These are phyloP conservation scores for Monosporozyma aquatica DNA, from an alignment of 805 yeast species.

Conservation along the genomic window DNA sequence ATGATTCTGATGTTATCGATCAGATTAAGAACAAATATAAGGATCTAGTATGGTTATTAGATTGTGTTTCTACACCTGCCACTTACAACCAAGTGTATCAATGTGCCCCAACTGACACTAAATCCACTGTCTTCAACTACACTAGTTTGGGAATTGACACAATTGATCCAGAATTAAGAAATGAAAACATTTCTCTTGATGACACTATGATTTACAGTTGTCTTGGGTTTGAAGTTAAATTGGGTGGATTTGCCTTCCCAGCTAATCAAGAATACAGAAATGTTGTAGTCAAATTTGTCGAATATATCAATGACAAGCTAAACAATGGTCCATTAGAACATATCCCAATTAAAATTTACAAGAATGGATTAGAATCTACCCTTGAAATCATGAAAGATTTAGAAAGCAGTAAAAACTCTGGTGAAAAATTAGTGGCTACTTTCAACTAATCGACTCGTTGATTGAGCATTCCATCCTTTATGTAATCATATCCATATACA, in stretches of 20 bases:
- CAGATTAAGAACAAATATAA: constrained; percentile 31
- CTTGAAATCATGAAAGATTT: constrained; percentile 17
- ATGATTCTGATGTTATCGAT: constrained; percentile 35
- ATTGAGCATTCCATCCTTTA: too few species aligned
- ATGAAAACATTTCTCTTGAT: constrained; percentile 25
- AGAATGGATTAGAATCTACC: constrained; percentile 21
- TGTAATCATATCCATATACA: too few species aligned
- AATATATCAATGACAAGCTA: constrained; percentile 14
- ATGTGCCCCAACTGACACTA: constrained; percentile 26
- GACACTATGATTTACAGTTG: constrained; percentile 32
- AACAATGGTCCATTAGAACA: constrained; percentile 22
- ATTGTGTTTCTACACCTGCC: constrained; percentile 23
- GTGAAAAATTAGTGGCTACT: constrained; percentile 21
- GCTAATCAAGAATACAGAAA: constrained; percentile 16
- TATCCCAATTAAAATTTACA: constrained; percentile 24
- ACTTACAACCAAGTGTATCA: constrained; percentile 28
- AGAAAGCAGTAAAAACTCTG: constrained; percentile 19
- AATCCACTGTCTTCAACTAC: constrained; percentile 30
- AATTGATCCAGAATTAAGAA: constrained; percentile 22
- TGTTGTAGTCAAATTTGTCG: constrained; percentile 21
- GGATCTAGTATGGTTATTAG: constrained; percentile 24
- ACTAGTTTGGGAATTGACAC: constrained; percentile 12
- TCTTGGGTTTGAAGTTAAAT: constrained; percentile 27
- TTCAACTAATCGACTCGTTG: constrained; percentile 1
- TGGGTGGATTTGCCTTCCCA: constrained; percentile 17